Evolutionary conservation across 2,329 filamentous ascomycete genomes (phyloP).

Genomic region (Xylaria sp.): DNA sequence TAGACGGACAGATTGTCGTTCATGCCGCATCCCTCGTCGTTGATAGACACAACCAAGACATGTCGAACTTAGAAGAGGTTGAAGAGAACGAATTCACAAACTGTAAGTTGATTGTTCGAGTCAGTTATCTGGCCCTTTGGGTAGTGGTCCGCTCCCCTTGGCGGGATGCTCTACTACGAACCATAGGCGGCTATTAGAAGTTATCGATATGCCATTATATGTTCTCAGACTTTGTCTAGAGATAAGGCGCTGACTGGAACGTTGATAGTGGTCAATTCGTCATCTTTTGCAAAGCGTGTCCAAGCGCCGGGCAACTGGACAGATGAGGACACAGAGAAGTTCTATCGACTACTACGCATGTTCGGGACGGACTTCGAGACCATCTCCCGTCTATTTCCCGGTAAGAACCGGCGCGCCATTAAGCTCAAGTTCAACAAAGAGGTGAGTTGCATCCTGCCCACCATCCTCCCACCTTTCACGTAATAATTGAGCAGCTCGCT

Average conservation of each 20-base stretch:
- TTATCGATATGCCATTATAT: not conserved
- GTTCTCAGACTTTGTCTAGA: not conserved
- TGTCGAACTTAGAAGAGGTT: constrained; percentile 65
- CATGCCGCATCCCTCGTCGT: constrained; percentile 75
- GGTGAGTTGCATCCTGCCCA: constrained; percentile 15
- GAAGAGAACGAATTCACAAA: constrained; percentile 84
- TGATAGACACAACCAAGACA: constrained; percentile 70
- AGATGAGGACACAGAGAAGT: constrained; percentile 75
- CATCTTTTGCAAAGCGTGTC: constrained; percentile 73
- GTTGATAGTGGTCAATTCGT: constrained; percentile 64
- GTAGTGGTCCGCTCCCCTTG: not conserved
- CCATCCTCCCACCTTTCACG: not conserved
- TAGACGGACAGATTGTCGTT: constrained; percentile 78
- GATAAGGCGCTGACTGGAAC: constrained; percentile 1
- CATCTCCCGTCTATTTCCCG: constrained; percentile 79
- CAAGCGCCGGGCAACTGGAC: constrained; percentile 75
- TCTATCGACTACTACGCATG: constrained; percentile 79
- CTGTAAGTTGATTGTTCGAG: constrained; percentile 40
- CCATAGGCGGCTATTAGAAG: not conserved
- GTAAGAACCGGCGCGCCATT: constrained; percentile 76
- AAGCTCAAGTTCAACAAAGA: constrained; percentile 87
- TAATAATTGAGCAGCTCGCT: not conserved
- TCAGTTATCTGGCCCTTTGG: not conserved
- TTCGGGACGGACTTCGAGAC: constrained; percentile 88
- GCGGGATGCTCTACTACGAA: not conserved